A percentile compares a stretch with the other conserved stretches of the same genome.
These are phyloP conservation scores for Ceratocystis destructans DNA, from an alignment of 2,329 filamentous ascomycete genomes.

Conservation along the genomic window DNA sequence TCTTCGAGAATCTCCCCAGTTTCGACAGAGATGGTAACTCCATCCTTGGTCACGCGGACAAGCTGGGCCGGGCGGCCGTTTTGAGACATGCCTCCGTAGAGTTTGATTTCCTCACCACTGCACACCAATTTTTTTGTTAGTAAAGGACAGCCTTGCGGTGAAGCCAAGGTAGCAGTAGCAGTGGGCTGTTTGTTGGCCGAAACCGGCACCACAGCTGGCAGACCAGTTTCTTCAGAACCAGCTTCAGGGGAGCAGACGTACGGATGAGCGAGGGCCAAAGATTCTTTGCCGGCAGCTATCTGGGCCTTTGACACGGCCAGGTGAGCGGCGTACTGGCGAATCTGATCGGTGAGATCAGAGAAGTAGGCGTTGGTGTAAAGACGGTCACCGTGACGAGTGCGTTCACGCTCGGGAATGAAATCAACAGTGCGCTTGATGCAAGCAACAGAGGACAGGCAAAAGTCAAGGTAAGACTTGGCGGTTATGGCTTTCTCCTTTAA, in stretches of 20 bases:
- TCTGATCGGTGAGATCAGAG: conserved; percentile 89
- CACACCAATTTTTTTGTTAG: conserved; percentile 25
- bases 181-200: background rate
- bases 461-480: conserved; percentile 61
- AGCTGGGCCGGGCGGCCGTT: conserved; percentile 76
- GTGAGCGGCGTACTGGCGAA: conserved; percentile 75
- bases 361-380: conserved; percentile 96
- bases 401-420: conserved; percentile 72
- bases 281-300: conserved; percentile 43
- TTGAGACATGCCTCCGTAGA: conserved; percentile 67
- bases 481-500: conserved; percentile 66
- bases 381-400: conserved; percentile 68
- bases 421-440: conserved; percentile 84
- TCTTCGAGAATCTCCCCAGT: conserved; percentile 52
- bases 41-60: conserved; percentile 67
- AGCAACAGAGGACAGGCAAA: conserved; percentile 79
- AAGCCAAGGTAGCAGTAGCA: background rate
- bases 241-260: conserved; percentile 24
- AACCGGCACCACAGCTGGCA: background rate
- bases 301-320: conserved; percentile 53
- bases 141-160: background rate
- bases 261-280: conserved; percentile 39
- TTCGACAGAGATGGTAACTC: conserved; percentile 64
- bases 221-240: conserved; percentile 21
- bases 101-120: conserved; percentile 53